phyloP scores from a whole-genome alignment of 2,329 filamentous ascomycete species.

The Pseudogymnoascus sp. region DNA sequence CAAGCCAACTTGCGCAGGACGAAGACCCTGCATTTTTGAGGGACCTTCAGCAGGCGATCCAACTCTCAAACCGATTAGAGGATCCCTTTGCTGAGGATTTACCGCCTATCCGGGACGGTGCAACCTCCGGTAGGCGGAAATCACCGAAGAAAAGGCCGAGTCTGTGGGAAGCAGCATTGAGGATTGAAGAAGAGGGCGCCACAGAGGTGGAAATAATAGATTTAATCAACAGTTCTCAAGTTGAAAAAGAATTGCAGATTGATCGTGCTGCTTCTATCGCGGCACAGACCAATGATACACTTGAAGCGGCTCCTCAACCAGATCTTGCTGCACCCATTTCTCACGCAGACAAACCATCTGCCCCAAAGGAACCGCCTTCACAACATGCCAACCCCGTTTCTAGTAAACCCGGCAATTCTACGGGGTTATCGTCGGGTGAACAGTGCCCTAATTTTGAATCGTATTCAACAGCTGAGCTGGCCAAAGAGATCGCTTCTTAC shows the following conservation, averaged over 20 bases:
- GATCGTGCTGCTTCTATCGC: background rate
- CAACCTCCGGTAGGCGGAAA: constrained; percentile 9
- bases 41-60: constrained; percentile 53
- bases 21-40: constrained; percentile 59
- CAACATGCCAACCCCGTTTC: background rate
- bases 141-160: constrained; percentile 24
- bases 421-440: background rate
- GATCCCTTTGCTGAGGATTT: constrained; percentile 17
- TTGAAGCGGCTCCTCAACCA: background rate
- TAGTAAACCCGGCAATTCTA: background rate
- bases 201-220: constrained; percentile 56
- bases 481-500: constrained; percentile 52
- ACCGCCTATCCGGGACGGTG: background rate
- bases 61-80: constrained; percentile 43
- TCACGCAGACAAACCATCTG: background rate
- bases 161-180: constrained; percentile 63
- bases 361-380: background rate
- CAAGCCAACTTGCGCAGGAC: constrained; percentile 68
- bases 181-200: constrained; percentile 56
- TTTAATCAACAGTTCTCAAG: constrained; percentile 33
- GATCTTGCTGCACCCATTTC: background rate
- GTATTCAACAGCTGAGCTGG: constrained; percentile 54
- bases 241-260: background rate
- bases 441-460: constrained; percentile 47
- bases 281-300: background rate